Evolutionary conservation across 2,329 filamentous ascomycete genomes (phyloP), one percentile per base, ranked within the genome.

Genomic region (Ilyonectria robusta): DNA sequence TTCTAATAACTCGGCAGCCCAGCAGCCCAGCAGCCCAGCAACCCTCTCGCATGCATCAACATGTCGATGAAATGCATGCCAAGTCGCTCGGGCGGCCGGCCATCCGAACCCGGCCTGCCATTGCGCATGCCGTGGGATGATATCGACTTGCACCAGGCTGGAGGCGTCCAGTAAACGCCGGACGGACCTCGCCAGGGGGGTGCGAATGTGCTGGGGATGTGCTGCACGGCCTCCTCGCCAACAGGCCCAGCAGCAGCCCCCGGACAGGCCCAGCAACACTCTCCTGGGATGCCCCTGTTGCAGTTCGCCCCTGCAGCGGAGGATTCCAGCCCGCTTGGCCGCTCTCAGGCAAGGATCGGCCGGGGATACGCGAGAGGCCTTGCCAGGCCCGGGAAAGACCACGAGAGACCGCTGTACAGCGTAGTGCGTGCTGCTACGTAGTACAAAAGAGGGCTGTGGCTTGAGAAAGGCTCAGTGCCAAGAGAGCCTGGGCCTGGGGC

Each of bases 261-360:
- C 26, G 26, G 26, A 26, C 26, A 26, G 26, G 26, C 35, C 26
- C 47, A 17, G 23, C 54, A 42, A 17, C 40, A 59, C 11, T 53
- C 15, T 53, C 50, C 31, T 15, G 40, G 44, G 23, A 35, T 51
- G 7, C 42, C 59, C 51, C 59, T 31, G 59, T 56, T 50, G 51
- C 59, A 62, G 57, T 40, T 48, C 17, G 29, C 37, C 62, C 56
- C 62, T 65, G 62, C 42, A 59, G 56, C 56, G 48, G 42, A 65
- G 51, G 48, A 35, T 56, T 60, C 62, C n/a, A 42, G 40, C 21
- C 53, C 44, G 51, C 44, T 62, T 56, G 60, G 53, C 44, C 31
- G n/a, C 29, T 42, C 55, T 44, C 7, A 23, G 47, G 51, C 26
- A 62, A 23, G 33, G 60, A 62, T 62, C 40, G 17, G 40, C 40